phyloP scores from a whole-genome alignment of 352 stramenopile species.

The Pythium rhizo-oryzae region DNA sequence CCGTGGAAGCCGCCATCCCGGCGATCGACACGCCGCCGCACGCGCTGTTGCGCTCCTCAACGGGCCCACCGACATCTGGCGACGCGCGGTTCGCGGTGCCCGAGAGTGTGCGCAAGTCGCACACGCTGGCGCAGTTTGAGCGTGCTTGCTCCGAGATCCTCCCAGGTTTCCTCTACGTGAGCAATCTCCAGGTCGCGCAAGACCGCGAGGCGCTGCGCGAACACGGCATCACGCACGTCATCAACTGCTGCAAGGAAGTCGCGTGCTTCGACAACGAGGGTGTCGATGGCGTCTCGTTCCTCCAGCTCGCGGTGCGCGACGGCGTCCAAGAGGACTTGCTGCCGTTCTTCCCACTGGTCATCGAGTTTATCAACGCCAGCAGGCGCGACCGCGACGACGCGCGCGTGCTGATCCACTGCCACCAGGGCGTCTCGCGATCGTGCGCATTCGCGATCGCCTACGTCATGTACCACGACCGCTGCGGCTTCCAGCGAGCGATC shows the following conservation, averaged over 20 bases:
- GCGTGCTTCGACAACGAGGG: not conserved
- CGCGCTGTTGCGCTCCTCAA: not conserved
- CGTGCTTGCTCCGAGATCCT: conserved; percentile 66
- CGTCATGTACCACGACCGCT: conserved; percentile 45
- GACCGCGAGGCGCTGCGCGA: conserved; percentile 30
- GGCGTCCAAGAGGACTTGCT: conserved; percentile 64
- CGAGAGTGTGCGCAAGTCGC: conserved; percentile 67
- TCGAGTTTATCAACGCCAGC: conserved; percentile 41
- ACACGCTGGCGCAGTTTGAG: conserved; percentile 37
- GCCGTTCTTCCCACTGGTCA: conserved; percentile 55
- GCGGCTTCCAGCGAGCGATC: conserved; percentile 40
- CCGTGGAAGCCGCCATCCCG: conserved; percentile 11
- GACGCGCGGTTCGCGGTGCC: conserved; percentile 37
- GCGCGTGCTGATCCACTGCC: conserved; percentile 65
- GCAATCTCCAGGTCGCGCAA: conserved; percentile 47
- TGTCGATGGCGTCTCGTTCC: not conserved
- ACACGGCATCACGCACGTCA: conserved; percentile 55
- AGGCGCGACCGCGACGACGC: not conserved
- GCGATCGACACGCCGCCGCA: conserved; percentile 16
- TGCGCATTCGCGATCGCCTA: conserved; percentile 70
- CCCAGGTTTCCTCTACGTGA: conserved; percentile 53
- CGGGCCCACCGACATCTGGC: not conserved
- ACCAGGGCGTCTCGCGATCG: conserved; percentile 73
- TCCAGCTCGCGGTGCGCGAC: conserved; percentile 56
- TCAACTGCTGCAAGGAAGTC: conserved; percentile 63